A percentile compares a stretch with the other conserved stretches of the same genome.
phyloP scores from a whole-genome alignment of 1,139 yeast species.

The Magnusiomyces magnusii region DNA sequence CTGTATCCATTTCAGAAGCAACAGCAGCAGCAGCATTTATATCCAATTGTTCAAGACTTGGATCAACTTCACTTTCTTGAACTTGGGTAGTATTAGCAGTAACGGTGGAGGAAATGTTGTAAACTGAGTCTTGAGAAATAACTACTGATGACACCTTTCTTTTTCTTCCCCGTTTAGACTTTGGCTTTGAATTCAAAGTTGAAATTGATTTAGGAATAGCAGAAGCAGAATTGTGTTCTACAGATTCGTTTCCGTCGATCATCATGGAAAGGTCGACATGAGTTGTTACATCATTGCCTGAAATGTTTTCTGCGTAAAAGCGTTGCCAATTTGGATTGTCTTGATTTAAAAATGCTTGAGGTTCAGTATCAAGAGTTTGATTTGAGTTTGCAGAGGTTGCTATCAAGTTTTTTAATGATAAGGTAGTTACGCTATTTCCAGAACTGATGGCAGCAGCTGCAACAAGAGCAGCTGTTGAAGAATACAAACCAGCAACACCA shows the following conservation, averaged over 20 bases:
- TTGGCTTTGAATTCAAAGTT: not conserved
- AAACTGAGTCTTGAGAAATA: not conserved
- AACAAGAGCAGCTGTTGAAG: conserved; percentile 10
- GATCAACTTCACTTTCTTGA: conserved; percentile 12
- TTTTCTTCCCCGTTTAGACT: conserved; percentile 1
- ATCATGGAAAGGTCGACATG: conserved; percentile 12
- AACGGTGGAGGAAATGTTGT: not conserved
- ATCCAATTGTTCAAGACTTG: conserved; percentile 11
- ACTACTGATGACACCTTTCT: not conserved
- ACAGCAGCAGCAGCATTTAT: not conserved
- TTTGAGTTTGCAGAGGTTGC: not conserved
- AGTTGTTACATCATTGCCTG: conserved; percentile 6
- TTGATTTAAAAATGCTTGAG: conserved; percentile 9
- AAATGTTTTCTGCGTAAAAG: conserved; percentile 13
- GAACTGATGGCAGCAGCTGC: conserved; percentile 6
- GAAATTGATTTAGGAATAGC: too few relatives aligned
- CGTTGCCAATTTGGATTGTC: conserved; percentile 16
- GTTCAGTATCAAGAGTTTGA: conserved; percentile 2
- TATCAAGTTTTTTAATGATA: not conserved
- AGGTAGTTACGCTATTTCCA: not conserved
- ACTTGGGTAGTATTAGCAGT: not conserved
- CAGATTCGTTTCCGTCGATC: conserved; percentile 5
- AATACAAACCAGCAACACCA: not conserved
- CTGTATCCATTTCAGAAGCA: conserved; percentile 14
- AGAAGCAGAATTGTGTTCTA: not conserved